Evolutionary conservation across 352 stramenopile genomes (phyloP), one percentile per base, ranked within the genome.

Genomic region (Globisporangium polare): DNA sequence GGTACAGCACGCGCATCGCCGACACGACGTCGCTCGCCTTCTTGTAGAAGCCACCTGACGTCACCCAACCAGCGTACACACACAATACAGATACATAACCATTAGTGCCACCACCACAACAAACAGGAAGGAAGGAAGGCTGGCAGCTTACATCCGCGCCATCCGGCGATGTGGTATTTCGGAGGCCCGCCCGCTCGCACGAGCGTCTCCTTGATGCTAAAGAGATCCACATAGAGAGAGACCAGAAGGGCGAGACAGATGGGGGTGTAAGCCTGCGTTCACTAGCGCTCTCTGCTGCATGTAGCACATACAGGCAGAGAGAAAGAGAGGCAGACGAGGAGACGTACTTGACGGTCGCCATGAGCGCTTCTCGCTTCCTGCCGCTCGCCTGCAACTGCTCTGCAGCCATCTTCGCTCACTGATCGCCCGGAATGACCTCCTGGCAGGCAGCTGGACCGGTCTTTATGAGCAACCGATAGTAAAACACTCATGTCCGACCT

Each of bases 131-230:
- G 26, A 12, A 51, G 26, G 12, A 39, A 39, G 33, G 33, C 9
- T 12, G 5, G 9, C 12, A 17, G 9, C 61, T 60, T 58, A 78
- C 83, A 91, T 53, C 75, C 77, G 51, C 62, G 74, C 83, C 83
- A 93, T n/a, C 83, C 83, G 22, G 80, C 76, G 65, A 93, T 69
- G 67, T 91, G 75, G 68, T 84, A 89, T 24, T 65, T 82, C 27
- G 70, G 67, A n/a, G 65, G 62, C 7, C 61, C 69, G 47, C 62
- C 68, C 26, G 56, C 58, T 50, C 22, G 49, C 60, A 55, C 53
- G 27, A 87, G 63, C 50, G 75, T 83, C 63, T 80, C 70, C 24
- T 54, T 33, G 31, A 90, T 58, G 50, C 78, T 90, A 39, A 42
- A 24, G 1, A 18, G 33, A 42, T 9, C 60, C 7, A 62, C 6